phyloP scores from a whole-genome alignment of 1,284 basidiomycete genomes.

The Tilletia walkeri region DNA sequence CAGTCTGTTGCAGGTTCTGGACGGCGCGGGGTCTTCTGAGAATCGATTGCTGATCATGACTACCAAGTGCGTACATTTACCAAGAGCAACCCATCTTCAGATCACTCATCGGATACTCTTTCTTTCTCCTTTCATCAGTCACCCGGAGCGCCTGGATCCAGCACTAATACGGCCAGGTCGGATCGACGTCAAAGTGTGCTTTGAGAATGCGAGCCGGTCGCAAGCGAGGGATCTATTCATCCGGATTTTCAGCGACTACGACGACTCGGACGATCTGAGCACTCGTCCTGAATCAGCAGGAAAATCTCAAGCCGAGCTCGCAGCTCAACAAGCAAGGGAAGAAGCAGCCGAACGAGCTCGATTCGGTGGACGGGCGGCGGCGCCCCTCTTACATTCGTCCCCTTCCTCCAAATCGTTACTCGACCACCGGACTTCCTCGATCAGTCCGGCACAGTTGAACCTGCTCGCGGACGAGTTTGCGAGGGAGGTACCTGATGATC shows the following conservation, averaged over 20 bases:
- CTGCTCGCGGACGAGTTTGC: neutral
- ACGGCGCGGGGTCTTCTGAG: conserved; percentile 7
- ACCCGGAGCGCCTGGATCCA: conserved; percentile 10
- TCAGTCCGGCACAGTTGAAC: neutral
- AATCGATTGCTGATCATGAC: conserved; percentile 16
- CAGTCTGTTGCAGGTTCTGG: conserved; percentile 10
- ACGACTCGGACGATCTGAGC: neutral
- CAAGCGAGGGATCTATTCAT: conserved; percentile 12
- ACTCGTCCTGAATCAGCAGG: neutral
- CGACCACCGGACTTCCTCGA: neutral
- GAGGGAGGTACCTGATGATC: neutral
- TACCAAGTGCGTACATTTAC: conserved; percentile 9
- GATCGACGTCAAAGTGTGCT: conserved; percentile 11
- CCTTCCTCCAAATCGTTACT: neutral
- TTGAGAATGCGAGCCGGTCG: conserved; percentile 10
- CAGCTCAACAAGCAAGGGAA: neutral
- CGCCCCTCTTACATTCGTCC: neutral
- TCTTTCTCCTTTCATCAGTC: neutral
- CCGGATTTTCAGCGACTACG: conserved; percentile 14
- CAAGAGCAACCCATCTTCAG: too few relatives aligned
- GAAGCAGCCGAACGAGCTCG: conserved; percentile 1
- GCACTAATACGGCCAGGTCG: conserved; percentile 5
- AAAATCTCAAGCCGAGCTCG: conserved; percentile 1
- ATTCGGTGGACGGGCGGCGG: neutral
- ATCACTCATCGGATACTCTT: too few relatives aligned